Percentiles rank a stretch among this genome's conserved stretches.
phyloP scores from a whole-genome alignment of 768 basidiomycete genomes.

The Leccinellum luteum region DNA sequence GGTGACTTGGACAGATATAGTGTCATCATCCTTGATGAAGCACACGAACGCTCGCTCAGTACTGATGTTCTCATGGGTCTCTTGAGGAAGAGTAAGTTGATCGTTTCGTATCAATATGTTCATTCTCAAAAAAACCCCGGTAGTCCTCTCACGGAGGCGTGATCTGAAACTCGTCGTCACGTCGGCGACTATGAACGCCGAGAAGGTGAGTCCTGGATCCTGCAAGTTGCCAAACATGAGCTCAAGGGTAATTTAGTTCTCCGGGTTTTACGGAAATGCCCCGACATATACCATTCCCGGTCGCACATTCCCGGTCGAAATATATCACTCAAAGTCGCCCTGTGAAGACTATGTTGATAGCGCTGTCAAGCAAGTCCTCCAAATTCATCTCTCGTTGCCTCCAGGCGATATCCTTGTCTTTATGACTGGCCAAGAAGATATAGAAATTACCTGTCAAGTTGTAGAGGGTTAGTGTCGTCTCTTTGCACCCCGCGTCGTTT shows the following conservation, averaged over 20 bases:
- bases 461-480: conserved; percentile 61
- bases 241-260: conserved; percentile 62
- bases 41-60: conserved; percentile 95
- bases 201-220: conserved; percentile 61
- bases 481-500: neutral
- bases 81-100: conserved; percentile 76
- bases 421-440: conserved; percentile 99
- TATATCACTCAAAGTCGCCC: conserved; percentile 92
- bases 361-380: conserved; percentile 95
- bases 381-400: conserved; percentile 92
- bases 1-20: conserved; percentile 98
- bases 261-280: conserved; percentile 91
- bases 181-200: conserved; percentile 99
- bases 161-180: conserved; percentile 97
- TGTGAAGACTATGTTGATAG: conserved; percentile 99
- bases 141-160: conserved; percentile 83
- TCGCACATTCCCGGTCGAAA: conserved; percentile 97
- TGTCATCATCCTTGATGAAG: conserved; percentile 98
- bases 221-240: neutral
- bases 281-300: conserved; percentile 92
- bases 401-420: conserved; percentile 96
- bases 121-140: conserved; percentile 3
- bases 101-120: neutral
- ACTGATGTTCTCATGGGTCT: conserved; percentile 99
- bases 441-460: conserved; percentile 95